These are phyloP conservation scores for Lentinula novae-zelandiae DNA, from an alignment of 1,284 basidiomycete species.

Conservation along the genomic window DNA sequence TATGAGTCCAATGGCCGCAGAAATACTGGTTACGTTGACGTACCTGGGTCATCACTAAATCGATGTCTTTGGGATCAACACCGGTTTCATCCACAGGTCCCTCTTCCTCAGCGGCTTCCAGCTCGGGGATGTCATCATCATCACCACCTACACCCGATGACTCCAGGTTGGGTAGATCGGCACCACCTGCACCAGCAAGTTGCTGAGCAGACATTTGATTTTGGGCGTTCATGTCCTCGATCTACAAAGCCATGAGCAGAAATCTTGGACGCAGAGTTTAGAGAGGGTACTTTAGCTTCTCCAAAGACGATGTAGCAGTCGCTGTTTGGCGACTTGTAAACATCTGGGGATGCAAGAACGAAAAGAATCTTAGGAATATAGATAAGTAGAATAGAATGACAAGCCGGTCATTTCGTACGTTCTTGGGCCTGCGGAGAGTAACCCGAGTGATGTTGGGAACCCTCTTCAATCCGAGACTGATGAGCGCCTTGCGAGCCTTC, in stretches of 20 bases:
- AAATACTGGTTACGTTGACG: slow-evolving; percentile 15
- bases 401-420: slow-evolving; percentile 49
- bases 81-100: slow-evolving; percentile 76
- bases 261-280: too few species aligned
- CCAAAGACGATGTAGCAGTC: slow-evolving; percentile 99
- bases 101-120: slow-evolving; percentile 78
- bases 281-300: slow-evolving; percentile 78
- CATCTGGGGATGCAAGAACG: slow-evolving; percentile 91
- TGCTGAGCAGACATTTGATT: slow-evolving; percentile 87
- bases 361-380: slow-evolving; percentile 68
- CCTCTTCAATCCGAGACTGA: slow-evolving; percentile 87
- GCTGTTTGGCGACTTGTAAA: slow-evolving; percentile 96
- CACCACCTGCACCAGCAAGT: slow-evolving; percentile 55
- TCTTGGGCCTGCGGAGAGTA: slow-evolving; percentile 91
- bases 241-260: slow-evolving; percentile 35
- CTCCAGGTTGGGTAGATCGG: slow-evolving; percentile 51
- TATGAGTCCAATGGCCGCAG: not conserved
- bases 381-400: not conserved
- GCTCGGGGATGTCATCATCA: slow-evolving; percentile 79
- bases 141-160: slow-evolving; percentile 43
- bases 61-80: slow-evolving; percentile 92
- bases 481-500: slow-evolving; percentile 87
- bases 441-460: slow-evolving; percentile 94
- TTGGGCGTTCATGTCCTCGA: slow-evolving; percentile 89
- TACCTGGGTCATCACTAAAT: slow-evolving; percentile 89